Evolutionary conservation across 129 eudicot genomes (phyloP).

Genomic region (sunflower (Helianthus annuus)): DNA sequence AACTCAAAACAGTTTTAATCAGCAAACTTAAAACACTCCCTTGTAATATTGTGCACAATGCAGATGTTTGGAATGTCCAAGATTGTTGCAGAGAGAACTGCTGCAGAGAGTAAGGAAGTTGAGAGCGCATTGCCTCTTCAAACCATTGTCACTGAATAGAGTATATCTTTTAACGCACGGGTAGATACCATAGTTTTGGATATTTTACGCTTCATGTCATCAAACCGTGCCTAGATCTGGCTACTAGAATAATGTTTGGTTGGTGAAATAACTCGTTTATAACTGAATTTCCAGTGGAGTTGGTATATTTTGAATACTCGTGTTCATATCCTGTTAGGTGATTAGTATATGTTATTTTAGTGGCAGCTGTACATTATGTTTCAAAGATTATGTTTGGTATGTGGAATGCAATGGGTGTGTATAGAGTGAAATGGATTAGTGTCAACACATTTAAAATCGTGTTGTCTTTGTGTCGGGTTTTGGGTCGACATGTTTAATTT

Average conservation of each 20-base stretch:
- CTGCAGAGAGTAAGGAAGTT: constrained; percentile 45
- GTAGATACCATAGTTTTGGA: background rate
- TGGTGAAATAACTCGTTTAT: background rate
- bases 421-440: too few relatives aligned
- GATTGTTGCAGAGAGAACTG: constrained; percentile 55
- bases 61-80: constrained; percentile 89
- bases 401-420: too few relatives aligned
- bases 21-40: background rate
- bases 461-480: too few relatives aligned
- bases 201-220: background rate
- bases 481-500: too few relatives aligned
- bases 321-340: background rate
- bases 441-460: too few relatives aligned
- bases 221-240: background rate
- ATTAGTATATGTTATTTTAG: background rate
- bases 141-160: constrained; percentile 49
- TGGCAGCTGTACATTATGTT: background rate
- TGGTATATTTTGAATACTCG: background rate
- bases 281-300: background rate
- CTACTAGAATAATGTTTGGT: background rate
- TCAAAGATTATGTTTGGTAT: background rate
- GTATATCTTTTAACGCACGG: background rate
- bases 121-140: constrained; percentile 64
- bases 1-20: background rate
- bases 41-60: constrained; percentile 8